These are phyloP conservation scores for Macrophomina pseudophaseolina DNA, from an alignment of 2,329 filamentous ascomycete species.

Conservation along the genomic window DNA sequence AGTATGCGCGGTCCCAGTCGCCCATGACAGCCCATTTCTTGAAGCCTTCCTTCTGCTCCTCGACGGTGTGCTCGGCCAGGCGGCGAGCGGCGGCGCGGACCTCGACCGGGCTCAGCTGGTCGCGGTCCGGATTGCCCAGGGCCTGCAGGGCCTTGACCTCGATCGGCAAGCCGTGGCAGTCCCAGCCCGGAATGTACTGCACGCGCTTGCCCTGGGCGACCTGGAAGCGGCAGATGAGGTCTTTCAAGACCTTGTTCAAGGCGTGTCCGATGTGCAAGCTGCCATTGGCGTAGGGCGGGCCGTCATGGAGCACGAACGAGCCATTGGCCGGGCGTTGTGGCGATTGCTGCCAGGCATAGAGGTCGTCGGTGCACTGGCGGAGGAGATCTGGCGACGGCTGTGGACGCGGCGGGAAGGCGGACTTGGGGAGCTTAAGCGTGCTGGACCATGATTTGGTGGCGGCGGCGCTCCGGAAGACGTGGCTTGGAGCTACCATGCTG, in stretches of 20 bases:
- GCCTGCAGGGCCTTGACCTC: conserved; percentile 88
- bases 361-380: conserved; percentile 78
- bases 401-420: conserved; percentile 55
- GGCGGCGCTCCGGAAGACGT: conserved; percentile 21
- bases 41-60: conserved; percentile 76
- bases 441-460: conserved; percentile 39
- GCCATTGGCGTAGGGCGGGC: conserved; percentile 95
- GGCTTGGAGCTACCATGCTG: conserved; percentile 28
- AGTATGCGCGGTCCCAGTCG: conserved; percentile 78
- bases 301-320: conserved; percentile 87
- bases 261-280: conserved; percentile 90
- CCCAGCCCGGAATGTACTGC: conserved; percentile 90
- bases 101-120: conserved; percentile 55
- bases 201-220: conserved; percentile 78
- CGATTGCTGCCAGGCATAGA: conserved; percentile 84
- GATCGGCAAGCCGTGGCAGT: conserved; percentile 96
- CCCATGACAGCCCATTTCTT: conserved; percentile 77
- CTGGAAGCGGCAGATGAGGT: conserved; percentile 84
- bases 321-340: conserved; percentile 48
- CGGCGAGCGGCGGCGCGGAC: conserved; percentile 68
- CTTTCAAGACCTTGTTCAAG: conserved; percentile 95
- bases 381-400: conserved; percentile 59
- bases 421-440: conserved; percentile 55
- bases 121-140: conserved; percentile 37
- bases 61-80: conserved; percentile 71